Evolutionary conservation across 805 yeast species (phyloP).

Genomic region (Pichia kluyveri): DNA sequence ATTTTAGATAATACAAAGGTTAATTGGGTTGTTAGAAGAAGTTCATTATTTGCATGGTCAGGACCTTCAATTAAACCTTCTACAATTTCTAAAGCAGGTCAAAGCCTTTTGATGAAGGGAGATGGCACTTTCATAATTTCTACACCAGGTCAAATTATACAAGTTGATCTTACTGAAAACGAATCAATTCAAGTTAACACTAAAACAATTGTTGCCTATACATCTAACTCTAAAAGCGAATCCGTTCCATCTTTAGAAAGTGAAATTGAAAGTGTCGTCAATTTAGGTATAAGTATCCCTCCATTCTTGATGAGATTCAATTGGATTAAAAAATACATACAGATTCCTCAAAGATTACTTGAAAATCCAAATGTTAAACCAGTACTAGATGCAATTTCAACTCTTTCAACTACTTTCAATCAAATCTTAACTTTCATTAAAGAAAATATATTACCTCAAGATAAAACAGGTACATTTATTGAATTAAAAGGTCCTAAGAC

Average conservation of each 20-base stretch:
- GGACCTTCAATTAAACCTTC: conserved; percentile 19
- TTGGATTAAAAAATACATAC: conserved; percentile 1
- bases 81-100: neutral
- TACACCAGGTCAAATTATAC: conserved; percentile 32
- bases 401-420: neutral
- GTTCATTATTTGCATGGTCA: conserved; percentile 38
- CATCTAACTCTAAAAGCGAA: conserved; percentile 1
- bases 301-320: conserved; percentile 1
- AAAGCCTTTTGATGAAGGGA: conserved; percentile 21
- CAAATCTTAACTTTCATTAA: neutral
- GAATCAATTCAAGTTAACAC: conserved; percentile 34
- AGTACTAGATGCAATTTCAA: neutral
- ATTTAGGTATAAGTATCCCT: conserved; percentile 19
- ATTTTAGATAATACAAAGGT: conserved; percentile 18
- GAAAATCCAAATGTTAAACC: conserved; percentile 2
- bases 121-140: conserved; percentile 33
- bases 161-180: conserved; percentile 25
- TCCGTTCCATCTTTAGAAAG: conserved; percentile 4
- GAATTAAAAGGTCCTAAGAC: conserved; percentile 26
- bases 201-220: conserved; percentile 31
- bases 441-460: neutral
- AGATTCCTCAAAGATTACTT: neutral
- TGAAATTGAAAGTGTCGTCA: conserved; percentile 15
- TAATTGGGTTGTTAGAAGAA: conserved; percentile 31
- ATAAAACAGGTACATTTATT: conserved; percentile 16